Percentiles rank a stretch among this genome's conserved stretches.
phyloP scores from a whole-genome alignment of 306 rosid species.

The Glycine latifolia region DNA sequence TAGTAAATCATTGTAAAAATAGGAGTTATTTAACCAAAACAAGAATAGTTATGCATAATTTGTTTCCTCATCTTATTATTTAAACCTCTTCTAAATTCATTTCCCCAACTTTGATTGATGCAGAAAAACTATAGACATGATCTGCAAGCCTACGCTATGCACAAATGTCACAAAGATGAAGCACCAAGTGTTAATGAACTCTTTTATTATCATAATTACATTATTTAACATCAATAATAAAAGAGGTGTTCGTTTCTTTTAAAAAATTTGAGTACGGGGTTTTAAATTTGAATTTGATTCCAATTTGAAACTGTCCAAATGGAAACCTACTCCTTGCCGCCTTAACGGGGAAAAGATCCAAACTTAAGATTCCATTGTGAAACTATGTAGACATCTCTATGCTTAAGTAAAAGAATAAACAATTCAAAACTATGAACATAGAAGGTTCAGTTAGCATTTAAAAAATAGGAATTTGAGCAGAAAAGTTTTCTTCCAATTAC shows the following conservation, averaged over 20 bases:
- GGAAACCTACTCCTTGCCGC: not conserved
- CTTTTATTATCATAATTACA: not conserved
- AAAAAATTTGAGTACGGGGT: not conserved
- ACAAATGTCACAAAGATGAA: not conserved
- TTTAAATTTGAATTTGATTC: constrained; percentile 13
- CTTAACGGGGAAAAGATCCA: constrained; percentile 22
- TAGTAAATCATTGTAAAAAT: too few species aligned
- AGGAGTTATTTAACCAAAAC: too few species aligned
- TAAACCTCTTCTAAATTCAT: too few species aligned
- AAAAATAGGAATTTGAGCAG: not conserved
- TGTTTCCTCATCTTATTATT: too few species aligned
- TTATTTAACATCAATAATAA: too few species aligned
- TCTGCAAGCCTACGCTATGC: too few species aligned
- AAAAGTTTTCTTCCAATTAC: not conserved
- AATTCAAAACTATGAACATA: not conserved
- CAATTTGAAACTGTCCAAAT: not conserved
- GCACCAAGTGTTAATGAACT: not conserved
- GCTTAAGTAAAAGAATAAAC: not conserved
- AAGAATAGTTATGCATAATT: too few species aligned
- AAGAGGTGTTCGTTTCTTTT: too few species aligned
- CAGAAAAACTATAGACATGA: too few species aligned
- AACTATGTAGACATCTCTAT: not conserved
- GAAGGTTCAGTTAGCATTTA: not conserved
- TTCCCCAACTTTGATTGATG: too few species aligned
- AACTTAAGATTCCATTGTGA: constrained; percentile 24